Conservation (phyloP, 1,139 yeast species). For the Suhomyces bolitotheri region DNA sequence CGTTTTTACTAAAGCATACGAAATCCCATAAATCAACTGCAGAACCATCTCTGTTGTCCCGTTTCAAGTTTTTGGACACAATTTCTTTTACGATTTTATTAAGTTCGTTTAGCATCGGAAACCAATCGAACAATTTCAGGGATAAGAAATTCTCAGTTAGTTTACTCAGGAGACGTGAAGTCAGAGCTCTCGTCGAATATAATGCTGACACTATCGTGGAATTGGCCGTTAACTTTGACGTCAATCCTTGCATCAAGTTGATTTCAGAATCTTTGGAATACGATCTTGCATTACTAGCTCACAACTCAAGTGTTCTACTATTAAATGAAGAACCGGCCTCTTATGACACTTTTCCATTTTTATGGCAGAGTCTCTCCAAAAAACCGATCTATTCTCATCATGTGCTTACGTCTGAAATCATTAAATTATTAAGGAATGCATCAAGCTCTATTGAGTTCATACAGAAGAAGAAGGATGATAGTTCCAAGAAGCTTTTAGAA, state of each 20-base stretch:
- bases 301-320: slow-evolving; percentile 49
- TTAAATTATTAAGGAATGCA: slow-evolving; percentile 45
- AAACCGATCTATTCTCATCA: slow-evolving; percentile 41
- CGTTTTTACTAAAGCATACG: slow-evolving; percentile 32
- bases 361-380: slow-evolving; percentile 47
- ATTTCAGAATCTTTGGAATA: slow-evolving; percentile 49
- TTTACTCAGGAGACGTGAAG: slow-evolving; percentile 33
- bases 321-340: slow-evolving; percentile 40
- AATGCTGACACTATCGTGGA: slow-evolving; percentile 26
- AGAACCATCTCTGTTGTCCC: neutral
- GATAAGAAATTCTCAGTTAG: slow-evolving; percentile 22
- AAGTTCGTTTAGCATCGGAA: slow-evolving; percentile 20
- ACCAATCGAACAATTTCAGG: slow-evolving; percentile 17
- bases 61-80: slow-evolving; percentile 8
- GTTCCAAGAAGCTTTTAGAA: slow-evolving; percentile 23
- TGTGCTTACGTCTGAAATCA: slow-evolving; percentile 38
- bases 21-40: slow-evolving; percentile 4
- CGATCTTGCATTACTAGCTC: slow-evolving; percentile 59
- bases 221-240: slow-evolving; percentile 22
- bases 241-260: slow-evolving; percentile 33
- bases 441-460: slow-evolving; percentile 41
- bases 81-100: slow-evolving; percentile 18
- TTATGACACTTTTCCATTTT: slow-evolving; percentile 44
- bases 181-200: slow-evolving; percentile 37
- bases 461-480: slow-evolving; percentile 24